Evolutionary conservation across 2,329 filamentous ascomycete species (phyloP).

Genomic region (Graphilbum ipis-grandicollis): DNA sequence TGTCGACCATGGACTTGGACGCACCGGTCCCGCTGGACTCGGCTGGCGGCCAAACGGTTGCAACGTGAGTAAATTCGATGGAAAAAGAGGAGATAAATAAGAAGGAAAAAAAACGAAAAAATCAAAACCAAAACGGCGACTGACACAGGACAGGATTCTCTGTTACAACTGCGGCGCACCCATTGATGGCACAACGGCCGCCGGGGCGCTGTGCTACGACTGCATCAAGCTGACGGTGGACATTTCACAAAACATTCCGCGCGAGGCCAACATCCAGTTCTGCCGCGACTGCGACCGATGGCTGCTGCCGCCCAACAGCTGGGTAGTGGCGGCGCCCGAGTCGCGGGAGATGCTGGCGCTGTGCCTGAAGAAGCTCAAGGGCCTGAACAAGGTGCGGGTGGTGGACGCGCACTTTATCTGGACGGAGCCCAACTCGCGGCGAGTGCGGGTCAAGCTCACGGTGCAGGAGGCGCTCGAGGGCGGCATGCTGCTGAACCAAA

Average conservation of each 20-base stretch:
- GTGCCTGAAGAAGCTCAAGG: slow-evolving; percentile 75
- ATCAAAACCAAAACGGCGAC: neutral
- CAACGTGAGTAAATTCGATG: slow-evolving; percentile 13
- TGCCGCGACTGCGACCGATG: slow-evolving; percentile 92
- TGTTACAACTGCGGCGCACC: slow-evolving; percentile 96
- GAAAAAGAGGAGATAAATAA: neutral
- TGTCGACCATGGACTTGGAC: slow-evolving; percentile 16
- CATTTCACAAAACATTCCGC: slow-evolving; percentile 78
- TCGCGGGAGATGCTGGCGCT: slow-evolving; percentile 84
- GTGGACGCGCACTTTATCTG: slow-evolving; percentile 94
- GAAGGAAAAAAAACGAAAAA: neutral
- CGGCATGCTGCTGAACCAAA: slow-evolving; percentile 64
- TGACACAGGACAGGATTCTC: slow-evolving; percentile 46
- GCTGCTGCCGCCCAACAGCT: slow-evolving; percentile 71
- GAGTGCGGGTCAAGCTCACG: slow-evolving; percentile 89
- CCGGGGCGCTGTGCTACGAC: slow-evolving; percentile 85
- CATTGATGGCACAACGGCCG: slow-evolving; percentile 76
- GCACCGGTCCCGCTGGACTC: slow-evolving; percentile 14
- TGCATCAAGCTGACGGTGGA: slow-evolving; percentile 91
- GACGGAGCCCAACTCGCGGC: slow-evolving; percentile 91
- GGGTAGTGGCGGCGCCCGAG: slow-evolving; percentile 72
- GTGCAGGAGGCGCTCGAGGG: slow-evolving; percentile 56
- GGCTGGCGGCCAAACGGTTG: slow-evolving; percentile 13
- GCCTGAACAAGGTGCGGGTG: slow-evolving; percentile 77
- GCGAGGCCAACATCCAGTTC: slow-evolving; percentile 77